Percentiles rank a stretch among this genome's conserved stretches.
Evolutionary conservation across 1,139 yeast species (phyloP).

Genomic region (Torulaspora globosa): DNA sequence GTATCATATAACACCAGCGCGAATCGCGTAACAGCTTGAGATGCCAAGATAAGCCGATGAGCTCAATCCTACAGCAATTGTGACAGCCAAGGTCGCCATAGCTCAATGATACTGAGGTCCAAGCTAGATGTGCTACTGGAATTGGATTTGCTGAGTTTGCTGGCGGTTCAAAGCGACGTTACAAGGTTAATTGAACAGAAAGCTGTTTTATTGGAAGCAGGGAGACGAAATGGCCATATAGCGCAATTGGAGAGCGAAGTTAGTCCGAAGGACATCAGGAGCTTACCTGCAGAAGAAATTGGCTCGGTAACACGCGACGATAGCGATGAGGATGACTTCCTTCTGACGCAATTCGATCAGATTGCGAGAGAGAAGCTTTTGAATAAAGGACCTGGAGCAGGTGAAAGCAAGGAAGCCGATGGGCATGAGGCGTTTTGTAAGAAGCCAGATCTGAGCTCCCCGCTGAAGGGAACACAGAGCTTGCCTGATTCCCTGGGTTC

Average conservation of each 20-base stretch:
- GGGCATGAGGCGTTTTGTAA: slow-evolving; percentile 8
- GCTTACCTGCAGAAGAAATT: not conserved
- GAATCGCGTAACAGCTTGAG: slow-evolving; percentile 5
- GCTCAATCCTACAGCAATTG: not conserved
- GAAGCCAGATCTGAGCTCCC: slow-evolving; percentile 25
- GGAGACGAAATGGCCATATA: not conserved
- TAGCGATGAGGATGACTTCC: slow-evolving; percentile 26
- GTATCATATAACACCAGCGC: not conserved
- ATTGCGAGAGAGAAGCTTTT: slow-evolving; percentile 8
- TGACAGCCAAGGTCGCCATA: not conserved
- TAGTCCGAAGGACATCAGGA: not conserved
- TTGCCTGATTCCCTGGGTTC: slow-evolving; percentile 10
- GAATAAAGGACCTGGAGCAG: slow-evolving; percentile 3
- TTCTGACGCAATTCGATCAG: slow-evolving; percentile 26
- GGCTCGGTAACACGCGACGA: not conserved
- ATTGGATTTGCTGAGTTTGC: slow-evolving; percentile 19
- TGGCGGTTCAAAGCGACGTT: slow-evolving; percentile 25
- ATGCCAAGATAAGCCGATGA: not conserved
- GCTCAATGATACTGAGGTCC: slow-evolving; percentile 13
- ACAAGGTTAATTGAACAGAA: slow-evolving; percentile 17
- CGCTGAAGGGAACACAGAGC: slow-evolving; percentile 19
- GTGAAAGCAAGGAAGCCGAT: not conserved
- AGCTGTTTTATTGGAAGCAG: slow-evolving; percentile 10
- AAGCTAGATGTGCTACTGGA: slow-evolving; percentile 13
- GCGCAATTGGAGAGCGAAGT: slow-evolving; percentile 1